Evolutionary conservation across 495 filamentous ascomycete genomes (phyloP).

Genomic region (Aspergillus olivimuriae): DNA sequence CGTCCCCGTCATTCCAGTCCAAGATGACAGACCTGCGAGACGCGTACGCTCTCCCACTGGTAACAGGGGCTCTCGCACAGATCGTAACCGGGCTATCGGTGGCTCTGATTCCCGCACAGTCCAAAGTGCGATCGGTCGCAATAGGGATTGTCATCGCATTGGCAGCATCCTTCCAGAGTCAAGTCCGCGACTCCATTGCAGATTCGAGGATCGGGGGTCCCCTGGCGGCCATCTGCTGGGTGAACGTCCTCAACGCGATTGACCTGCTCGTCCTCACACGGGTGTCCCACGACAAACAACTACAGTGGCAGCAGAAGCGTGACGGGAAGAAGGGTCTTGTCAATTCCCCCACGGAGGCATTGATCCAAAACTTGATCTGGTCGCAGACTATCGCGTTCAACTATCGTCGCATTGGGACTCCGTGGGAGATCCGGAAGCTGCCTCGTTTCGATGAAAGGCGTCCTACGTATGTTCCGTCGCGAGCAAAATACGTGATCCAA

Average conservation of each 20-base stretch:
- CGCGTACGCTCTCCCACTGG: slow-evolving; percentile 7
- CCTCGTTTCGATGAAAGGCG: background rate
- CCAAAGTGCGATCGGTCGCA: slow-evolving; percentile 3
- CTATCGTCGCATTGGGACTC: slow-evolving; percentile 19
- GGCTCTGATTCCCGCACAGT: slow-evolving; percentile 6
- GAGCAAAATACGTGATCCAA: slow-evolving; percentile 2
- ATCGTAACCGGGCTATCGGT: slow-evolving; percentile 9
- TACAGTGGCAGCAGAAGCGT: slow-evolving; percentile 5
- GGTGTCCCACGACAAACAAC: slow-evolving; percentile 11
- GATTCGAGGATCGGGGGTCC: slow-evolving; percentile 11
- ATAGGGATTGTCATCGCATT: slow-evolving; percentile 3
- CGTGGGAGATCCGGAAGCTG: slow-evolving; percentile 12
- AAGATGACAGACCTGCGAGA: background rate
- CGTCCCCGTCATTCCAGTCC: background rate
- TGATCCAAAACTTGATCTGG: slow-evolving; percentile 3
- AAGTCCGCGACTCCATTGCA: background rate
- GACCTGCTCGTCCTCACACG: slow-evolving; percentile 16
- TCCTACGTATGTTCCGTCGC: background rate
- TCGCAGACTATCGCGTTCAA: slow-evolving; percentile 12
- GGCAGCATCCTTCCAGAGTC: slow-evolving; percentile 3
- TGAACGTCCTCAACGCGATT: slow-evolving; percentile 19
- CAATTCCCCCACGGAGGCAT: background rate
- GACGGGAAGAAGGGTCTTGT: background rate
- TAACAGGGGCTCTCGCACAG: slow-evolving; percentile 10
- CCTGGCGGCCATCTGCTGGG: slow-evolving; percentile 17